Evolutionary conservation across 2,329 filamentous ascomycete species (phyloP), one percentile per base, ranked within the genome.

Genomic region (Neofusicoccum parvum): DNA sequence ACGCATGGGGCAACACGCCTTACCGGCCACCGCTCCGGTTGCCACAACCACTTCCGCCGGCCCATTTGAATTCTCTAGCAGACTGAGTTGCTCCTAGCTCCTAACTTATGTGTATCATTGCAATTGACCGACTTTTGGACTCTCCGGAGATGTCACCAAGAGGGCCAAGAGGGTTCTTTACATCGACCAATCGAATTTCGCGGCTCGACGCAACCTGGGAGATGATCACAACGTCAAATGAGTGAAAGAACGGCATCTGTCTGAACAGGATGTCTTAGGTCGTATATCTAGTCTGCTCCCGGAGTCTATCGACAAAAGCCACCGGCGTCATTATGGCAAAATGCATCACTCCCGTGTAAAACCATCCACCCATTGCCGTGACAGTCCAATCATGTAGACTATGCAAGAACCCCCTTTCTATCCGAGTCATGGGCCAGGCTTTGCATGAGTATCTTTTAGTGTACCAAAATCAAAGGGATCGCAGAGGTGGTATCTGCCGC

Each of bases 401-500:
- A 60, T 60, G 56, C 56, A 49, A 49, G 32, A 48, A 10, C 54
- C 39, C 20, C 27, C 39, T 7, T 60, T 60, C 56, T 49, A 60
- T 60, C 56, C 43, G 32, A 39, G 17, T 48, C 56, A n/a, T 37
- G 27, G 56, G 43, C 41, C 17, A 15, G 56, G 27, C n/a, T 48
- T 32, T 60, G 43, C 56, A 48, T 48, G 43, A 48, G 56, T 48
- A 46, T 62, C 36, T 62, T 62, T 51, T 51, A 43, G 15, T 43
- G 48, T 43, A 51, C 46, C 46, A 51, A 39, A 50, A 50, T 36
- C 54, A 48, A 48, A 37, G 45, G 45, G 34, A 62, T 62, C 37
- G 46, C 59, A 39, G 59, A 62, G 34, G 48, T 62, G 59, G 48
- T 62, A 62, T 62, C 59, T 51, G 36, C 59, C 59, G 59, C 20